Percentiles rank a stretch among this genome's conserved stretches.
Evolutionary conservation across 805 yeast genomes (phyloP).

Genomic region (Naumovozyma castellii): DNA sequence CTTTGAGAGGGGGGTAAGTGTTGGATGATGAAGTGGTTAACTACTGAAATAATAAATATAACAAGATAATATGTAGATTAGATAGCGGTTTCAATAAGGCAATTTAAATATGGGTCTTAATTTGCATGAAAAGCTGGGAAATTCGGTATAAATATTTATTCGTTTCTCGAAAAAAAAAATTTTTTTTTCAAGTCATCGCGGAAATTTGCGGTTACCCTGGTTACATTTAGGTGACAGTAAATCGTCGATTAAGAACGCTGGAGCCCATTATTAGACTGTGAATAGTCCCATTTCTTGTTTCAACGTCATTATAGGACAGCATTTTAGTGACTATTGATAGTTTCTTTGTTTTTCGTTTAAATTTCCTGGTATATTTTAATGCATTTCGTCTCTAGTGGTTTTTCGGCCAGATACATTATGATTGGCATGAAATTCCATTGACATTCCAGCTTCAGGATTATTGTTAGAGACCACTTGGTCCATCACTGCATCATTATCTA

Average conservation of each 20-base stretch:
- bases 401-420: conserved; percentile 8
- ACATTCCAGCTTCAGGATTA: conserved; percentile 20
- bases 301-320: too few species aligned
- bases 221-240: too few species aligned
- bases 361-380: too few species aligned
- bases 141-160: background rate
- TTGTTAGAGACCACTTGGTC: conserved; percentile 5
- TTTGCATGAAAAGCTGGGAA: background rate
- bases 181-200: background rate
- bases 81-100: background rate
- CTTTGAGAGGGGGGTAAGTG: background rate
- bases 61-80: background rate
- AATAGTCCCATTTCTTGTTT: too few species aligned
- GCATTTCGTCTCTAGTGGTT: conserved; percentile 3
- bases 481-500: conserved; percentile 12
- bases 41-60: background rate
- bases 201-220: background rate
- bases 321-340: background rate
- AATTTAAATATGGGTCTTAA: background rate
- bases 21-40: background rate
- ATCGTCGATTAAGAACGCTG: too few species aligned
- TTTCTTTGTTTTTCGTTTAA: too few species aligned
- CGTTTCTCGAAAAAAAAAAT: background rate
- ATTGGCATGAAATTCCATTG: conserved; percentile 15
- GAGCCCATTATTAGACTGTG: too few species aligned